Evolutionary conservation across 2,329 filamentous ascomycete species (phyloP).

Genomic region (Amesomyces nigricolor): DNA sequence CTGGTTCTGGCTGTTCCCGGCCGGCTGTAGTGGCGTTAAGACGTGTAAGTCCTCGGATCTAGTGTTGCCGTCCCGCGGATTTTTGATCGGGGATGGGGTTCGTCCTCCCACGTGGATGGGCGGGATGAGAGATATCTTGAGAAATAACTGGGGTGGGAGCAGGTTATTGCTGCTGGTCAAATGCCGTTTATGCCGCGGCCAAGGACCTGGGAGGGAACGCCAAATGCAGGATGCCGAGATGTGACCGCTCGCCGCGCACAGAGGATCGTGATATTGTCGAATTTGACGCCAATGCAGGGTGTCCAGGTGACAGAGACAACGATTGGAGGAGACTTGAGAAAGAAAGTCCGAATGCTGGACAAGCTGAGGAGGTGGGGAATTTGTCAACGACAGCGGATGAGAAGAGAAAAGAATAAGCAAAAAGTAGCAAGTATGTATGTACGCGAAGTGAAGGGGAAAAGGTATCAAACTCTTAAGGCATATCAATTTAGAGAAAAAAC

Average conservation of each 20-base stretch:
- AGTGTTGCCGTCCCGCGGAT: constrained; percentile 15
- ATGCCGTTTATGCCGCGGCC: neutral
- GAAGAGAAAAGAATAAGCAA: constrained; percentile 8
- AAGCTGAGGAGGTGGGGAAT: neutral
- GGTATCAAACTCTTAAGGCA: constrained; percentile 4
- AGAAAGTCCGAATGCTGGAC: neutral
- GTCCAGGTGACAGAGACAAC: constrained; percentile 5
- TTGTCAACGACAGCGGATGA: no score
- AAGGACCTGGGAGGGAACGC: neutral
- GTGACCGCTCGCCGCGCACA: neutral
- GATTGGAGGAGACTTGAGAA: constrained; percentile 11
- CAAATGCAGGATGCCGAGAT: constrained; percentile 7
- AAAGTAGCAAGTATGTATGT: neutral
- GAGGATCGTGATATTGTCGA: neutral
- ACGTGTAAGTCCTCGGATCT: constrained; percentile 15
- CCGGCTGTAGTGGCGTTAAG: constrained; percentile 8
- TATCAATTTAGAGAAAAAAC: constrained; percentile 14
- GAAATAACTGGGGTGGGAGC: neutral
- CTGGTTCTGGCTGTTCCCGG: constrained; percentile 7
- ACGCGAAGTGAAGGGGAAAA: constrained; percentile 8
- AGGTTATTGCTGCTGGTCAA: neutral
- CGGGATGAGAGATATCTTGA: neutral
- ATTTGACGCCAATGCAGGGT: constrained; percentile 8
- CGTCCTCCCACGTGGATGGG: constrained; percentile 22
- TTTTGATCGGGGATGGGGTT: constrained; percentile 27